Percentiles rank a stretch among this genome's conserved stretches.
Conservation (phyloP, 1,284 basidiomycete genomes). For the Ustilago tritici region DNA sequence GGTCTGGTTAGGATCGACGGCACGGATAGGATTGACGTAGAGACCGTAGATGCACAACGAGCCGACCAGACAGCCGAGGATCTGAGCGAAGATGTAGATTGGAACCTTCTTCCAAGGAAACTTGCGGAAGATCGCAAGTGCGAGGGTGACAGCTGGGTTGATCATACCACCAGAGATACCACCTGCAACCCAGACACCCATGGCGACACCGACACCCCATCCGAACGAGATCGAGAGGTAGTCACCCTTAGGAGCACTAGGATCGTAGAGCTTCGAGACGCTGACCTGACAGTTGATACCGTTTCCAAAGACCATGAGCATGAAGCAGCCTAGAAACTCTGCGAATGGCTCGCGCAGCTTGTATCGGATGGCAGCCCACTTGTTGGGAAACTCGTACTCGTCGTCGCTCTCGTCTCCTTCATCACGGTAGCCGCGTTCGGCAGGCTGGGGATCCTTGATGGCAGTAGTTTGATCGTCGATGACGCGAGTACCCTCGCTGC, state of each 20-base stretch:
- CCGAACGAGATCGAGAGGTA: slow-evolving; percentile 61
- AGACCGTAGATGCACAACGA: slow-evolving; percentile 79
- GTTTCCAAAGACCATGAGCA: slow-evolving; percentile 62
- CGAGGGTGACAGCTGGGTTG: slow-evolving; percentile 73
- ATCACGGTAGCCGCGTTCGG: slow-evolving; percentile 31
- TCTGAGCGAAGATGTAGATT: slow-evolving; percentile 78
- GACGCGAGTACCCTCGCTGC: slow-evolving; percentile 23
- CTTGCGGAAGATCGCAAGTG: slow-evolving; percentile 77
- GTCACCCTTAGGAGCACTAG: slow-evolving; percentile 42
- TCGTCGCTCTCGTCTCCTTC: slow-evolving; percentile 27
- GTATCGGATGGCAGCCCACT: slow-evolving; percentile 56
- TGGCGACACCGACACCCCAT: slow-evolving; percentile 64
- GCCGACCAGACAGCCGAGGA: slow-evolving; percentile 79
- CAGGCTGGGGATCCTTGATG: slow-evolving; percentile 31
- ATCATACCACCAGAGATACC: slow-evolving; percentile 62
- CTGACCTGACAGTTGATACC: slow-evolving; percentile 63
- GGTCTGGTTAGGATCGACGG: slow-evolving; percentile 59
- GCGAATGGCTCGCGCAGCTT: slow-evolving; percentile 60
- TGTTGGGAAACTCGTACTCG: slow-evolving; percentile 56
- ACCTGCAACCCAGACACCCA: slow-evolving; percentile 62
- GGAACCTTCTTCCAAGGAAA: slow-evolving; percentile 87
- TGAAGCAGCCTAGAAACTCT: slow-evolving; percentile 59
- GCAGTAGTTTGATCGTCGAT: background rate
- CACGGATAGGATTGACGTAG: slow-evolving; percentile 80
- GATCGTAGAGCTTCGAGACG: slow-evolving; percentile 50